Conservation (phyloP, 345 rosid species). For the Pistacia integerrima region DNA sequence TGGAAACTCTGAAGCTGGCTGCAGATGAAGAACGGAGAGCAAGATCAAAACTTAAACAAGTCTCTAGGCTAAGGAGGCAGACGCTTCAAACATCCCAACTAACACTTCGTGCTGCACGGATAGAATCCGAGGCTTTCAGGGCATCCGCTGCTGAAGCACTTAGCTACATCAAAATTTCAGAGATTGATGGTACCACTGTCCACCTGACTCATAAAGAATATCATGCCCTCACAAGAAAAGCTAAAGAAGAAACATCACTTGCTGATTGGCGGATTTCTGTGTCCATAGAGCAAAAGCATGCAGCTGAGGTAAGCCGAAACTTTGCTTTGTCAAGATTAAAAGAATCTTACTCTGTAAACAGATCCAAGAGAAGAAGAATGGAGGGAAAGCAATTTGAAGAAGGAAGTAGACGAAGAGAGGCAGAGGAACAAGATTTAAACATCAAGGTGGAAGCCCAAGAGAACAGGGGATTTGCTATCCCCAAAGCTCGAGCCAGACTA, state of each 20-base stretch:
- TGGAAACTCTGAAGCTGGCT: conserved; percentile 30
- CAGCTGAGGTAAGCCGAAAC: conserved; percentile 40
- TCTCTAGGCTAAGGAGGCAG: conserved; percentile 43
- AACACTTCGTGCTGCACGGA: conserved; percentile 35
- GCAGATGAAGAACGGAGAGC: conserved; percentile 30
- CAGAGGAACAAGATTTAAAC: conserved; percentile 22
- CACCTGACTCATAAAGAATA: conserved; percentile 39
- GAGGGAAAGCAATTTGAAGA: neutral
- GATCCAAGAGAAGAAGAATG: conserved; percentile 8
- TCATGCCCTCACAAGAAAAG: conserved; percentile 38
- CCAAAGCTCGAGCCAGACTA: conserved; percentile 34
- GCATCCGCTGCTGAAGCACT: conserved; percentile 38
- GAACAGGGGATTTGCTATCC: conserved; percentile 21
- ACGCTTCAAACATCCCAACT: conserved; percentile 42
- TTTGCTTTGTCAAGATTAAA: conserved; percentile 35
- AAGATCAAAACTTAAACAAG: conserved; percentile 38
- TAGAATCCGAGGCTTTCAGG: conserved; percentile 45
- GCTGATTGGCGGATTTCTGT: conserved; percentile 48
- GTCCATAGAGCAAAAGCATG: conserved; percentile 47
- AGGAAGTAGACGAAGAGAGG: conserved; percentile 6
- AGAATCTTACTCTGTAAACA: conserved; percentile 10
- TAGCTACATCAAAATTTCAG: conserved; percentile 21
- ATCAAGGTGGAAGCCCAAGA: conserved; percentile 1
- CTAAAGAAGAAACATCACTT: conserved; percentile 42
- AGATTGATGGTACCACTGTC: conserved; percentile 23